Evolutionary conservation across 768 basidiomycete genomes (phyloP), one percentile per base, ranked within the genome.

Genomic region (Baorangia bicolor): DNA sequence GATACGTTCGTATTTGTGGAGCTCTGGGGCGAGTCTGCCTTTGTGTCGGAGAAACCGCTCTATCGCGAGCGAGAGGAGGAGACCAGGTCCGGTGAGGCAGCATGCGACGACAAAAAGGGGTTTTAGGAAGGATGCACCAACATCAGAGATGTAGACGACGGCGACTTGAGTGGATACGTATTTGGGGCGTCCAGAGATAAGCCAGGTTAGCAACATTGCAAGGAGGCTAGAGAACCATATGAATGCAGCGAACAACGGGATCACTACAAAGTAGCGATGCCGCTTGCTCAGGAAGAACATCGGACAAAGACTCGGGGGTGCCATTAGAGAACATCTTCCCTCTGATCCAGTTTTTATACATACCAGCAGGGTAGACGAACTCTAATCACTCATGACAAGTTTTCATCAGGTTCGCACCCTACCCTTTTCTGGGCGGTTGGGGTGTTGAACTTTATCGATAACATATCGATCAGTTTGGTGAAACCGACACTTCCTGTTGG

Each of bases 101-200:
- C 84, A 86, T 8, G 84, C 85, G 16, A 78, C 74, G 47, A 92
- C 74, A 63, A 92, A 92, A 35, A 92, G 77, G 4, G 90, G 90
- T 66, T 92, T 91, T 41, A 92, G 73, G 49, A 78, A 75, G 59
- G 79, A 79, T 20, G 90, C 89, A n/a, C 86, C 89, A 34, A 91
- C 71, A 63, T 92, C 88, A 39, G 87, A 89, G 45, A 92, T 90
- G 69, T 87, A 90, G n/a, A 84, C 82, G 49, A 90, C 81, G 1
- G 69, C 69, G 21, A 79, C 79, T 35, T 83, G 77, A 67, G 80
- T 76, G 14, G 85, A 79, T 16, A 76, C 75, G 61, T 78, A 75
- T 52, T 71, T 72, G 23, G 76, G 78, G 30, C 80, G 74, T 20
- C 87, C 87, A n/a, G 77, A 74, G 10, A 82, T 82, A 23, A 85